Percentiles rank a stretch among this genome's conserved stretches.
These are phyloP conservation scores for Coniosporium tulheliwenetii DNA, from an alignment of 2,329 filamentous ascomycete species.

Conservation along the genomic window DNA sequence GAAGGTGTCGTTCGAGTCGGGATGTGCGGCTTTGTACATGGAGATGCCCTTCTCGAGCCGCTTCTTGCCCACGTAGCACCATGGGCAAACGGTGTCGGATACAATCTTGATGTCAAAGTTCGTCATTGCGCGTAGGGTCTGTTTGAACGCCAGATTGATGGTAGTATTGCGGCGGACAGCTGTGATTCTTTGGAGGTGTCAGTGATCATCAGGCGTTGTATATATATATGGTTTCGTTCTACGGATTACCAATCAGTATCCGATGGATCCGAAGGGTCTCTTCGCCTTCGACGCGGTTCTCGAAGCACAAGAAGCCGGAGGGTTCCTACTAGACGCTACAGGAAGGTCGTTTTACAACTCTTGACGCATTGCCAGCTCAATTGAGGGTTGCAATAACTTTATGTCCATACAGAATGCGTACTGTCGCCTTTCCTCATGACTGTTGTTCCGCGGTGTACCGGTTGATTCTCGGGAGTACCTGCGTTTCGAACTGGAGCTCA, in stretches of 20 bases:
- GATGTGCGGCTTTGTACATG: slow-evolving; percentile 46
- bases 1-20: slow-evolving; percentile 52
- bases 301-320: no score
- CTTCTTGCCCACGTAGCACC: slow-evolving; percentile 63
- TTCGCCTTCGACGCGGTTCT: no score
- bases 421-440: no score
- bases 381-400: no score
- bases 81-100: slow-evolving; percentile 69
- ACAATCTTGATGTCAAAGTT: slow-evolving; percentile 63
- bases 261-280: background rate
- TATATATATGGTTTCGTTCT: background rate
- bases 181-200: background rate
- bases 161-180: background rate
- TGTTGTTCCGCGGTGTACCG: no score
- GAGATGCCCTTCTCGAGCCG: slow-evolving; percentile 58
- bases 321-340: no score
- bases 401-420: no score
- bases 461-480: no score
- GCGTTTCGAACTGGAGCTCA: no score
- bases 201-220: background rate
- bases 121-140: slow-evolving; percentile 39
- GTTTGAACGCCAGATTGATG: slow-evolving; percentile 1
- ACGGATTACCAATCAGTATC: background rate
- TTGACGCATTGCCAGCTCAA: no score
- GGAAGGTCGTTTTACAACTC: no score